Evolutionary conservation across 2,329 filamentous ascomycete genomes (phyloP).

Genomic region (Sporothrix sp.): DNA sequence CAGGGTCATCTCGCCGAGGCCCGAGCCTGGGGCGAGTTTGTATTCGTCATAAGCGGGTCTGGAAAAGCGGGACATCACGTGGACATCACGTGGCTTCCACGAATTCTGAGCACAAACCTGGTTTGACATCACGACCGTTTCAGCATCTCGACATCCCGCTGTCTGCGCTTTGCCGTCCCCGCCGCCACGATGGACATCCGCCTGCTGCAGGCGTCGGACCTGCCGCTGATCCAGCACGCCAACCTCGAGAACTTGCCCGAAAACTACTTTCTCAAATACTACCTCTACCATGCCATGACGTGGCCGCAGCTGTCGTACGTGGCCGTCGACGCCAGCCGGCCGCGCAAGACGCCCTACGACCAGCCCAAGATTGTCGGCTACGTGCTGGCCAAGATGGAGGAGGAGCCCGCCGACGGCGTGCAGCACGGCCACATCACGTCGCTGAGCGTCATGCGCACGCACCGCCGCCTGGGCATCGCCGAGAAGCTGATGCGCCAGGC

Average conservation of each 20-base stretch:
- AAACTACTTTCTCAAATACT: slow-evolving; percentile 99
- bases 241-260: slow-evolving; percentile 98
- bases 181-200: slow-evolving; percentile 71
- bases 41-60: no score
- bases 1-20: no score
- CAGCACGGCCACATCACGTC: slow-evolving; percentile 95
- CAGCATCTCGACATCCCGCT: no score
- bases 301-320: slow-evolving; percentile 98
- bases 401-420: slow-evolving; percentile 84
- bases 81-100: no score
- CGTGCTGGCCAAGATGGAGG: slow-evolving; percentile 99
- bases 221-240: slow-evolving; percentile 89
- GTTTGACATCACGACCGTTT: no score
- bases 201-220: slow-evolving; percentile 70
- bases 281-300: slow-evolving; percentile 95
- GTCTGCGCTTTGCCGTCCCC: no score
- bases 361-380: slow-evolving; percentile 98
- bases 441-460: slow-evolving; percentile 91
- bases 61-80: no score
- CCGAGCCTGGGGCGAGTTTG: no score
- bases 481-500: slow-evolving; percentile 97
- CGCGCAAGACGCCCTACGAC: slow-evolving; percentile 67
- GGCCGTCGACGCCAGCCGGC: slow-evolving; percentile 80
- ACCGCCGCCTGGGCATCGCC: slow-evolving; percentile 79
- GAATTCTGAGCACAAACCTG: no score